phyloP scores from a whole-genome alignment of 2,329 filamentous ascomycete genomes.

The Aspergillus ibericus region DNA sequence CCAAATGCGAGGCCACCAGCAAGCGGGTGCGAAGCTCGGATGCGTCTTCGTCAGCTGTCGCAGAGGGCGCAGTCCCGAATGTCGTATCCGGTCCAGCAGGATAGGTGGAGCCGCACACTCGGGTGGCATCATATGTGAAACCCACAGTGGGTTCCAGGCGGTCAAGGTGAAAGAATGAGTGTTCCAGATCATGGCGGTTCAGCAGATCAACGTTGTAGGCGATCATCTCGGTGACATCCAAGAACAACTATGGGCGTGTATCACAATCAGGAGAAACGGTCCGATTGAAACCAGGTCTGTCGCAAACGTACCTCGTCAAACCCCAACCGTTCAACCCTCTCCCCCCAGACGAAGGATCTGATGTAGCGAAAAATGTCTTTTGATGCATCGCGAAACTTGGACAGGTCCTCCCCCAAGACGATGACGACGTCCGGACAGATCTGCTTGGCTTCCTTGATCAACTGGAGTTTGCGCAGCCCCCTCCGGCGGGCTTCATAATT shows the following conservation, averaged over 20 bases:
- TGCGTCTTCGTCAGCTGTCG: constrained; percentile 3
- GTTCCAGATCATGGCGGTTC: constrained; percentile 61
- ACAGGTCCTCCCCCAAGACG: constrained; percentile 81
- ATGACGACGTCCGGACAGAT: constrained; percentile 82
- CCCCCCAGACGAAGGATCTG: constrained; percentile 72
- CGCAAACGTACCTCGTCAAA: constrained; percentile 74
- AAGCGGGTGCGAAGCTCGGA: constrained; percentile 58
- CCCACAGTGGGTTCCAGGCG: constrained; percentile 73
- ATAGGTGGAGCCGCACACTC: constrained; percentile 64
- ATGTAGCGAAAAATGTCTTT: constrained; percentile 77
- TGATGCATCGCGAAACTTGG: constrained; percentile 80
- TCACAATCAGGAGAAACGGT: neutral
- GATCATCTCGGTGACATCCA: constrained; percentile 84
- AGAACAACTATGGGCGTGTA: constrained; percentile 52
- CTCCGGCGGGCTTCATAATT: constrained; percentile 84
- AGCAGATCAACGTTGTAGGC: constrained; percentile 75
- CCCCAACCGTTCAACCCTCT: constrained; percentile 75
- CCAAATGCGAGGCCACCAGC: constrained; percentile 77
- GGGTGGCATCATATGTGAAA: constrained; percentile 73
- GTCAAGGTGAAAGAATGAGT: constrained; percentile 80
- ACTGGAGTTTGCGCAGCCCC: constrained; percentile 72
- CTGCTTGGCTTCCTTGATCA: constrained; percentile 76
- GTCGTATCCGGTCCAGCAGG: constrained; percentile 34
- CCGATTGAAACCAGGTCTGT: neutral
- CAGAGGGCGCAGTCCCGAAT: constrained; percentile 21